Evolutionary conservation across 768 basidiomycete species (phyloP), one percentile per base, ranked within the genome.

Genomic region (Trametes elegans): DNA sequence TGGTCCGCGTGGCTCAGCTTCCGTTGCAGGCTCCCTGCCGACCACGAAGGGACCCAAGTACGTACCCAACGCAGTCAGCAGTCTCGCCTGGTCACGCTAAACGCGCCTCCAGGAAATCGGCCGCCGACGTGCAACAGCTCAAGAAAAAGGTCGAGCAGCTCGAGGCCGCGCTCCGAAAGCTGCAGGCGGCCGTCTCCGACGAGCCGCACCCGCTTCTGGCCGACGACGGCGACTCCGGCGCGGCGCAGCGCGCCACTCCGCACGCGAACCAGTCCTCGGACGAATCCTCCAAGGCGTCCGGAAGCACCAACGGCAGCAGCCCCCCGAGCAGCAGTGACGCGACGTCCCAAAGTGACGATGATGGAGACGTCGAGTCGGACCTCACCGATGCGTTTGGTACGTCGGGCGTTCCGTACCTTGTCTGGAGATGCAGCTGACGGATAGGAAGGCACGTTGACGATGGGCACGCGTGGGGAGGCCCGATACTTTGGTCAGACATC

Each of bases 61-160:
- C n/a, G 74, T 52, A 16, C 11, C 13, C 7, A 7, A 14, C 2
- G n/a, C 23, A 21, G 39, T 13, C 32, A 1, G 23, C 26, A 16
- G 7, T 5, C 19, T 31, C 9, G 10, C 14, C 9, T 14, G 16
- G 13, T 11, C 18, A 3, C n/a, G 3, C 38, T 42, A 18, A 49
- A 3, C 6, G n/a, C 18, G 10, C 9, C 23, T 6, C 1, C 29
- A 81, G 82, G 27, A 59, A 59, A 49, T 71, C 87, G 18, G 77
- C 88, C 18, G 77, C 88, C n/a, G 83, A 84, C 59, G 88, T 85
- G 0, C 81, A 83, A 58, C 84, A 89, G 55, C 74, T 90, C 6
- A 85, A 88, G 66, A 79, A 80, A 36, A 78, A 79, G 55, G 82
- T 88, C 6, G 83, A 84, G 36, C 77, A 81, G 40, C 77, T 88